Evolutionary conservation across 208 protist species (phyloP), one percentile per base, ranked within the genome.

Genomic region (Leishmania tropica): DNA sequence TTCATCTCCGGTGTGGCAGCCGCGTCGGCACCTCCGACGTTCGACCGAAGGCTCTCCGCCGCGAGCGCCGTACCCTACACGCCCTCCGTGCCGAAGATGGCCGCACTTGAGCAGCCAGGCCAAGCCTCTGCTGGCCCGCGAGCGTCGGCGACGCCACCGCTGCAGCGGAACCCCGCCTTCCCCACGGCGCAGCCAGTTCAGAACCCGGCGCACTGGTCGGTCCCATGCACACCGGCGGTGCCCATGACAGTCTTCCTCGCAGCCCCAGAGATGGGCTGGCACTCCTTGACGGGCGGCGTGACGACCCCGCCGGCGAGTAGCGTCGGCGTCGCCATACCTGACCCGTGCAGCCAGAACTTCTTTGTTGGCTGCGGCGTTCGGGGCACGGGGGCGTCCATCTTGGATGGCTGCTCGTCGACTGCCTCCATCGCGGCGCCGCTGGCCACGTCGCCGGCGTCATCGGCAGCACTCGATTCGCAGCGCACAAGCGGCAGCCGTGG

Each of bases 241-340:
- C 24, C 75, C 62, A 73, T 85, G 42, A 82, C 74, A 6, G 78
- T 79, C 19, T 75, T 85, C 73, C 62, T 85, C 31, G 74, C 82
- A 7, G 78, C 82, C 35, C 82, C 82, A 13, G 82, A 85, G 68
- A 62, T 85, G 24, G 80, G 78, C 56, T 82, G 82, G 78, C 76
- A 76, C 13, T 75, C 82, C 11, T 62, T 70, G 70, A 37, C 35
- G 42, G 42, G 31, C 8, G 53, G 48, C 56, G 70, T n/a, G 15
- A n/a, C 42, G 45, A 73, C 45, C 37, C 60, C 37, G n/a, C 76
- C 76, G 24, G 58, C 56, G 37, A 70, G 37, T 40, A 71, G 42
- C 24, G 21, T 31, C 48, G 75, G 53, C 53, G 37, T 15, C 35
- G 11, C 75, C n/a, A 48, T 40, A 24, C 21, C 54, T 24, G 75